phyloP scores from a whole-genome alignment of 352 stramenopile genomes.

The Phytopythium delawarense region DNA sequence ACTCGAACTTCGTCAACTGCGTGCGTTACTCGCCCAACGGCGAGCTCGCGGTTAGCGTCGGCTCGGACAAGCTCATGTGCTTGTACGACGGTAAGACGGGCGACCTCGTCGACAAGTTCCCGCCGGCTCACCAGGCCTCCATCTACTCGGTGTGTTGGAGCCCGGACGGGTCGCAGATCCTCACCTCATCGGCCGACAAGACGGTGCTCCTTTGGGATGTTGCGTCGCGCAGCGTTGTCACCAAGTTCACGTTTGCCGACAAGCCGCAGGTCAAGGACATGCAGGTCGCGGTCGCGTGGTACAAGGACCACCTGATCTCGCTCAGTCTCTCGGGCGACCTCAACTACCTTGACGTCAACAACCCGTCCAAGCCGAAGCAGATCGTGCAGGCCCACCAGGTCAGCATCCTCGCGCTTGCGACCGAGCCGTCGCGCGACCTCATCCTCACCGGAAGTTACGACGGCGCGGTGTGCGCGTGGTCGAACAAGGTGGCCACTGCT shows the following conservation, averaged over 20 bases:
- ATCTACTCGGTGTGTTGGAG: constrained; percentile 96
- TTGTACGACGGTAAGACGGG: constrained; percentile 94
- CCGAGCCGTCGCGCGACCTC: constrained; percentile 57
- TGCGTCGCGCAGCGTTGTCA: constrained; percentile 58
- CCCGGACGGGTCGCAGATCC: constrained; percentile 84
- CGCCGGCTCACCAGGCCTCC: constrained; percentile 80
- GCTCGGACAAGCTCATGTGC: constrained; percentile 93
- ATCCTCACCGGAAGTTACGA: constrained; percentile 94
- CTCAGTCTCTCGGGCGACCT: constrained; percentile 83
- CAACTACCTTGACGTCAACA: constrained; percentile 70
- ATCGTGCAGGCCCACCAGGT: constrained; percentile 91
- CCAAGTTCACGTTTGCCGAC: constrained; percentile 75
- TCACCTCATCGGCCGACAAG: constrained; percentile 96
- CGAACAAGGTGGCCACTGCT: constrained; percentile 44
- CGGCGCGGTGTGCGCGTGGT: constrained; percentile 91
- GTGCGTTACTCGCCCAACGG: constrained; percentile 93
- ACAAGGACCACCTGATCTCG: constrained; percentile 75
- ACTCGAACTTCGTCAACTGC: constrained; percentile 96
- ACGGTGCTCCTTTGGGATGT: constrained; percentile 92
- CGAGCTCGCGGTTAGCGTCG: constrained; percentile 87
- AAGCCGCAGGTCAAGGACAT: constrained; percentile 82
- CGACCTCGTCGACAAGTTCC: constrained; percentile 79
- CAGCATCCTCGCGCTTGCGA: constrained; percentile 86
- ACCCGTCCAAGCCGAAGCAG: constrained; percentile 65
- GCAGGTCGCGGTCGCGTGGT: constrained; percentile 70